These are phyloP conservation scores for Typha latifolia DNA, from an alignment of 176 grass and related monocot species.

Conservation along the genomic window DNA sequence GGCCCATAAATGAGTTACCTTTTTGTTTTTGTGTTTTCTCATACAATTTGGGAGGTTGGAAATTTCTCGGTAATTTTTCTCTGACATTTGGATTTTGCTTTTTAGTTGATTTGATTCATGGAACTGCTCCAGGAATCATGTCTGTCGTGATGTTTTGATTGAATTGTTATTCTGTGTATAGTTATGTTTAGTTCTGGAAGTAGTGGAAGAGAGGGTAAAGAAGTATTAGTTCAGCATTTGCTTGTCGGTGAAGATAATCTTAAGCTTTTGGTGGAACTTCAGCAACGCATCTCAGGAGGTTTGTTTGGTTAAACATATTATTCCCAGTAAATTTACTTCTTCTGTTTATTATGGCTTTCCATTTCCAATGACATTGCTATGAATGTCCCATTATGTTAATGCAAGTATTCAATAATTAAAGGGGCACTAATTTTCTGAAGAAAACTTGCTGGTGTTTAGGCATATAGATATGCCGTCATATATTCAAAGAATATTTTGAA, in stretches of 20 bases:
- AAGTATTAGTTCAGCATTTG: constrained; percentile 85
- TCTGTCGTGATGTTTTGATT: background rate
- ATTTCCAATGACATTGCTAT: no score
- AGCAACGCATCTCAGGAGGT: constrained; percentile 69
- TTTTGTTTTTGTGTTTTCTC: background rate
- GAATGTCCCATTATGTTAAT: no score
- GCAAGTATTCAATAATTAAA: no score
- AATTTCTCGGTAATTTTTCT: background rate
- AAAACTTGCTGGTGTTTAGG: no score
- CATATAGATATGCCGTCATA: no score
- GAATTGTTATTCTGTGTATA: constrained; percentile 14
- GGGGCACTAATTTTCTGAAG: no score
- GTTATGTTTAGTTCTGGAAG: constrained; percentile 46
- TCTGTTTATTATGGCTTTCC: background rate
- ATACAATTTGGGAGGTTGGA: background rate
- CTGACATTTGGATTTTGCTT: background rate
- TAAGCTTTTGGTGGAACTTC: constrained; percentile 72
- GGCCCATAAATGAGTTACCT: background rate
- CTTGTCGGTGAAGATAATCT: constrained; percentile 76
- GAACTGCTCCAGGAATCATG: background rate
- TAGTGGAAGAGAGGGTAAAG: constrained; percentile 54
- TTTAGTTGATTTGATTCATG: background rate
- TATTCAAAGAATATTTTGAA: no score
- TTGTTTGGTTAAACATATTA: background rate
- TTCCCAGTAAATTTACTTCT: background rate